Percentiles rank a stretch among this genome's conserved stretches.
Evolutionary conservation across 2,329 filamentous ascomycete genomes (phyloP).

Genomic region (Biscogniauxia sp.): DNA sequence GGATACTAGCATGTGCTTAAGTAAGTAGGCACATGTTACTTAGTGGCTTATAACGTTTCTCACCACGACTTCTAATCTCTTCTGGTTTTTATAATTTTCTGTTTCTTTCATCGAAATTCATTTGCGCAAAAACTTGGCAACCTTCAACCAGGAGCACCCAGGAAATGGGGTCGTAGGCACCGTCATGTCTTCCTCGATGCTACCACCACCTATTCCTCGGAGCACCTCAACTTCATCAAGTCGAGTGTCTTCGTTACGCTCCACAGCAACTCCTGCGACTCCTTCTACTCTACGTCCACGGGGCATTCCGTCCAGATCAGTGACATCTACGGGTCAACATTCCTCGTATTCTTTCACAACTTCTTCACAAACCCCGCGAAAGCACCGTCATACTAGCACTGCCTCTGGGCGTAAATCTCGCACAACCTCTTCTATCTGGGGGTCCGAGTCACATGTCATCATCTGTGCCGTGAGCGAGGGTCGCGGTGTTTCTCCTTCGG

Average conservation of each 20-base stretch:
- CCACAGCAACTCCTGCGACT: conserved; percentile 11
- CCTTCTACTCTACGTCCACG: conserved; percentile 20
- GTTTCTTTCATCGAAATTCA: no score
- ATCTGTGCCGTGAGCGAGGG: conserved; percentile 89
- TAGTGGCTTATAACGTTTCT: background rate
- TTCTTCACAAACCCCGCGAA: conserved; percentile 22
- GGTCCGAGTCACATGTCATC: conserved; percentile 62
- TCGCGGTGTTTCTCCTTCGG: conserved; percentile 78
- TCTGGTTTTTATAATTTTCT: background rate
- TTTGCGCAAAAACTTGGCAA: no score
- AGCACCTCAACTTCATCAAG: conserved; percentile 20
- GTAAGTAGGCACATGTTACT: no score
- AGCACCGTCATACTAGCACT: conserved; percentile 34
- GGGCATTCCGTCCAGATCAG: conserved; percentile 14
- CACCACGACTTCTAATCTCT: background rate
- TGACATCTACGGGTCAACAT: conserved; percentile 26
- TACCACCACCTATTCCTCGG: background rate
- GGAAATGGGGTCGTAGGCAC: background rate
- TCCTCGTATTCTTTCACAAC: conserved; percentile 29
- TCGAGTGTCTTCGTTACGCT: conserved; percentile 7
- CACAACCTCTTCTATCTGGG: conserved; percentile 40
- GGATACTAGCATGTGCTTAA: no score
- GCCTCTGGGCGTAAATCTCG: conserved; percentile 46
- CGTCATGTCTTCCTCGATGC: conserved; percentile 4
- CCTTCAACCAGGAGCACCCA: no score